Percentiles rank a stretch among this genome's conserved stretches.
phyloP scores from a whole-genome alignment of 768 basidiomycete species.

The Amanita molliuscula region DNA sequence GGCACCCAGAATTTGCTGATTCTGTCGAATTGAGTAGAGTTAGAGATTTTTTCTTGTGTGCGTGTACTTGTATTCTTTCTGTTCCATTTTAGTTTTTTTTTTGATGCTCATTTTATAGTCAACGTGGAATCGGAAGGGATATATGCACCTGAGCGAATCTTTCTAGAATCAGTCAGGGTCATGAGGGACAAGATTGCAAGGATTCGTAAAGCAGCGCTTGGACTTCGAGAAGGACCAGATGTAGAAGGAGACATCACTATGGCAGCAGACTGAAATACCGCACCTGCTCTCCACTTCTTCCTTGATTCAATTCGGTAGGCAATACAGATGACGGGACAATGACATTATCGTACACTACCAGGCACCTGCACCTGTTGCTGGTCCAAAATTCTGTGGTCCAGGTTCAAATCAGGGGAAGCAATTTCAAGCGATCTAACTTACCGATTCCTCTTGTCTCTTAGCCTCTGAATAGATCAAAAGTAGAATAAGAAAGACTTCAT shows the following conservation, averaged over 20 bases:
- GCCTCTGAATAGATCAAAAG: constrained; percentile 29
- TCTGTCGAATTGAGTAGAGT: constrained; percentile 77
- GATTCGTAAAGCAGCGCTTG: constrained; percentile 49
- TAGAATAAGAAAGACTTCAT: constrained; percentile 29
- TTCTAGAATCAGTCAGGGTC: constrained; percentile 71
- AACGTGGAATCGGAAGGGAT: constrained; percentile 87
- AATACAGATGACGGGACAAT: not conserved
- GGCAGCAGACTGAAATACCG: constrained; percentile 14
- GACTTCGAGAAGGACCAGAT: constrained; percentile 28
- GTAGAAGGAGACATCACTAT: constrained; percentile 39
- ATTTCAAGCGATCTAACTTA: constrained; percentile 10
- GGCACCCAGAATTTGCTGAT: constrained; percentile 84
- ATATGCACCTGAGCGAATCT: constrained; percentile 74
- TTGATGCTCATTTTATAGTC: constrained; percentile 33
- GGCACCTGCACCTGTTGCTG: not conserved
- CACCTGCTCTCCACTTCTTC: too few species aligned
- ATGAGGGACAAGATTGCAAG: constrained; percentile 70
- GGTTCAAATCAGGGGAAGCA: not conserved
- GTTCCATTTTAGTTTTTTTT: not conserved
- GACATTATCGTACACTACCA: not conserved
- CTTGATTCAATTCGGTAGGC: not conserved
- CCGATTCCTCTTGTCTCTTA: constrained; percentile 28
- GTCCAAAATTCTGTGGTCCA: not conserved
- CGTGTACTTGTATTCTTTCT: constrained; percentile 16
- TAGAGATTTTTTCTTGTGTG: constrained; percentile 89